Base-by-base conservation (phyloP, 2,329 filamentous ascomycete species). In the Colletotrichum filicis region DNA sequence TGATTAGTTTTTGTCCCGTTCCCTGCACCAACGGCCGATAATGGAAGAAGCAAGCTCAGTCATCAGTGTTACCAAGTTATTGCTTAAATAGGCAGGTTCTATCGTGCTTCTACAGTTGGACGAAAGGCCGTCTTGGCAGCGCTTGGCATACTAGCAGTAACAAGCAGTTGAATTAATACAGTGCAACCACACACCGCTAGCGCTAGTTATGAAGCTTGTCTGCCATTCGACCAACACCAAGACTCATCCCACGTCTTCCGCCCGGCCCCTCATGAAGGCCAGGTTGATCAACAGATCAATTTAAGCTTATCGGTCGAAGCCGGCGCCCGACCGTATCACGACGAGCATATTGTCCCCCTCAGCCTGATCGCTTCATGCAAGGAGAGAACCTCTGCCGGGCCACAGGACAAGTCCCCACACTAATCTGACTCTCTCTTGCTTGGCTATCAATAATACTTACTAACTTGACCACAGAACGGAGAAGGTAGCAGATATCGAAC, bases 11-110 rank as follows among this genome's bases (percentile, higher is more conserved):
- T 22, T 0, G 4, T 4, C 3, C 19, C 8, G 7, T 49, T 22
- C 7, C 42, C 19, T 11, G 4, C 4, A 49, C 19, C 42, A 49
- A 49, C 4, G 42, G 19, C 42, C 7, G 42, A 49, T 49, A 49
- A 11, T 22, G 7, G n/a, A 49, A 49, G 42, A 49, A 49, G 42
- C 42, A 49, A 49, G 42, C 19, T 49, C 42, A 49, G 42, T 49
- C 42, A 49, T 49, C 42, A 49, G 19, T n/a, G 16, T 49, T 49
- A 49, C 42, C 42, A 49, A 49, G 42, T 49, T 49, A 19, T 49
- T 49, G 37, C 66, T 53, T 16, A 30, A 58, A 58, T 60, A 67
- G 68, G 68, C 62, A 71, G 68, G 68, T 71, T 55, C 55, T 9
- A 66, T 22, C 35, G 37, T 42, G 42, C 42, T 67, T 56, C 62